A percentile compares a stretch with the other conserved stretches of the same genome.
Conservation (phyloP, 1,284 basidiomycete species). For the Dichomitus squalens region DNA sequence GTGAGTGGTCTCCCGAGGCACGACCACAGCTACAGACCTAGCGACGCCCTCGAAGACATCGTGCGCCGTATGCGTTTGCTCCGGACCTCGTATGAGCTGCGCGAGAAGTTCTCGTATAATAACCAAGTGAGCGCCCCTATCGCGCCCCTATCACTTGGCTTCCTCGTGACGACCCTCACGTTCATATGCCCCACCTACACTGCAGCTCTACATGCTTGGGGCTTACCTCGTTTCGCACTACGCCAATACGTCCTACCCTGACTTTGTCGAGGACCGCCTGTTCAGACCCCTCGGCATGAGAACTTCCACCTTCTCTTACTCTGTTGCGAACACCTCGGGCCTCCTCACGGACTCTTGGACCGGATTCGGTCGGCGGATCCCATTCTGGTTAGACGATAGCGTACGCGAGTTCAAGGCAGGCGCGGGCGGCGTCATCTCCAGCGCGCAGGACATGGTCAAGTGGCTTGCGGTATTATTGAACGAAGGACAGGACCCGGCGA, state of each 20-base stretch:
- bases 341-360: conserved; percentile 36
- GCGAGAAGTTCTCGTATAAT: conserved; percentile 44
- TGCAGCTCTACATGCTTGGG: conserved; percentile 22
- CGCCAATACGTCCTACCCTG: conserved; percentile 33
- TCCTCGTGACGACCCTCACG: neutral
- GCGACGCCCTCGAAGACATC: conserved; percentile 31
- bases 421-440: conserved; percentile 35
- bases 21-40: conserved; percentile 36
- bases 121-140: conserved; percentile 35
- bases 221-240: conserved; percentile 40
- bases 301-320: conserved; percentile 36
- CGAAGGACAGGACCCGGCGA: conserved; percentile 42
- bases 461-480: conserved; percentile 49
- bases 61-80: conserved; percentile 37
- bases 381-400: conserved; percentile 31
- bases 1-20: conserved; percentile 29
- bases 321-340: conserved; percentile 34
- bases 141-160: neutral
- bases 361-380: conserved; percentile 29
- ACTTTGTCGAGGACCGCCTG: conserved; percentile 32
- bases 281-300: conserved; percentile 36
- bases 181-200: neutral
- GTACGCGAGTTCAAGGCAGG: conserved; percentile 29
- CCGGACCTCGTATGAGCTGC: conserved; percentile 40
- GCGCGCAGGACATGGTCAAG: conserved; percentile 33